Conservation (phyloP, 495 filamentous ascomycete genomes). For the Penicillium canescens region DNA sequence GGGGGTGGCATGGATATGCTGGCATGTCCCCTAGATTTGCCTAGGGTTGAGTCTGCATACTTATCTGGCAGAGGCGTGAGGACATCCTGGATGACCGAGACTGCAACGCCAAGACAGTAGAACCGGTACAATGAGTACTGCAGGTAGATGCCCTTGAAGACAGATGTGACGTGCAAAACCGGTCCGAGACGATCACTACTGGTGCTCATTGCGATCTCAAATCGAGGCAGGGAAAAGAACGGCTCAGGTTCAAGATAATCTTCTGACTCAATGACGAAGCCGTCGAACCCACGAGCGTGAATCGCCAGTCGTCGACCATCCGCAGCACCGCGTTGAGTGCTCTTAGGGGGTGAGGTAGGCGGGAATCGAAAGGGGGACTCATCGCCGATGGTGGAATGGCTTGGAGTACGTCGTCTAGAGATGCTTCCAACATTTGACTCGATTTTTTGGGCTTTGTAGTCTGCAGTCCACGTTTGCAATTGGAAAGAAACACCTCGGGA, state of each 20-base stretch:
- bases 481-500: slow-evolving; percentile 81
- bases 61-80: slow-evolving; percentile 53
- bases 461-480: slow-evolving; percentile 85
- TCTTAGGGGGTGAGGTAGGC: slow-evolving; percentile 61
- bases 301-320: slow-evolving; percentile 83
- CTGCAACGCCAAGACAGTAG: slow-evolving; percentile 84
- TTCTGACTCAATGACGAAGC: slow-evolving; percentile 81
- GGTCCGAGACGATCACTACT: slow-evolving; percentile 82
- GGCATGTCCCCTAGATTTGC: slow-evolving; percentile 12
- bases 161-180: slow-evolving; percentile 81
- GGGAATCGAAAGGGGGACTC: slow-evolving; percentile 55
- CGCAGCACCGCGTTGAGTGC: slow-evolving; percentile 57
- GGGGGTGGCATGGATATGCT: slow-evolving; percentile 29
- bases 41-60: slow-evolving; percentile 5
- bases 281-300: slow-evolving; percentile 80
- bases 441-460: slow-evolving; percentile 80
- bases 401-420: slow-evolving; percentile 57
- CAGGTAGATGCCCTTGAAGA: slow-evolving; percentile 72
- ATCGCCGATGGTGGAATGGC: slow-evolving; percentile 51
- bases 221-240: slow-evolving; percentile 81
- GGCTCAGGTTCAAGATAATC: slow-evolving; percentile 83
- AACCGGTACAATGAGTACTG: slow-evolving; percentile 95
- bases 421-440: slow-evolving; percentile 61
- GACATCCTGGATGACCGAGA: slow-evolving; percentile 71
- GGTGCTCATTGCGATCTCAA: slow-evolving; percentile 84